phyloP scores from a whole-genome alignment of 345 rosid species.

The Abelmoschus esculentus region DNA sequence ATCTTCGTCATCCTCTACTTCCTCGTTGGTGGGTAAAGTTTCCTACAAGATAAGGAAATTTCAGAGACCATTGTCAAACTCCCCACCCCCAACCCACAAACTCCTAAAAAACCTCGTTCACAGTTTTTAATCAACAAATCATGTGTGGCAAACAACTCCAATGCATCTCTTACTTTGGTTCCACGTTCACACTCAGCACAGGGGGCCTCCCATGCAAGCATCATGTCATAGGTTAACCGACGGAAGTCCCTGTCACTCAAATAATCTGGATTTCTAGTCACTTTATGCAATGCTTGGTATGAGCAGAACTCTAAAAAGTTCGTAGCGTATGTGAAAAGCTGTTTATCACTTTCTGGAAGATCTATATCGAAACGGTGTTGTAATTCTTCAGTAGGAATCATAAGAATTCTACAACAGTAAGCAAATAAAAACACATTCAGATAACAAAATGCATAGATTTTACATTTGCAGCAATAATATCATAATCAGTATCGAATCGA shows the following conservation, averaged over 20 bases:
- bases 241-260: slow-evolving; percentile 66
- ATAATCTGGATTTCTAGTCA: slow-evolving; percentile 44
- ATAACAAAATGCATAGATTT: not conserved
- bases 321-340: slow-evolving; percentile 55
- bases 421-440: not conserved
- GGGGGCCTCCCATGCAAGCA: slow-evolving; percentile 97
- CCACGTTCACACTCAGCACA: slow-evolving; percentile 35
- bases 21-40: slow-evolving; percentile 32
- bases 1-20: slow-evolving; percentile 65
- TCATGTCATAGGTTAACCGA: slow-evolving; percentile 79
- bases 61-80: slow-evolving; percentile 12
- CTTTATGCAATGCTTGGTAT: slow-evolving; percentile 50
- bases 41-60: slow-evolving; percentile 37
- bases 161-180: slow-evolving; percentile 36
- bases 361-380: slow-evolving; percentile 69
- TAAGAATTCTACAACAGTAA: slow-evolving; percentile 45
- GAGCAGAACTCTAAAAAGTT: slow-evolving; percentile 79
- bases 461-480: not conserved
- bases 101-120: not conserved
- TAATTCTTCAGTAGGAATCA: slow-evolving; percentile 51
- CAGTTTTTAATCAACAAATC: not conserved
- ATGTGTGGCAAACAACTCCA: not conserved
- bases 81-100: not conserved
- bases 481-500: not conserved
- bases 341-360: slow-evolving; percentile 68